Base-by-base conservation (phyloP, 768 basidiomycete genomes). In the Termitomyces sp. region DNA sequence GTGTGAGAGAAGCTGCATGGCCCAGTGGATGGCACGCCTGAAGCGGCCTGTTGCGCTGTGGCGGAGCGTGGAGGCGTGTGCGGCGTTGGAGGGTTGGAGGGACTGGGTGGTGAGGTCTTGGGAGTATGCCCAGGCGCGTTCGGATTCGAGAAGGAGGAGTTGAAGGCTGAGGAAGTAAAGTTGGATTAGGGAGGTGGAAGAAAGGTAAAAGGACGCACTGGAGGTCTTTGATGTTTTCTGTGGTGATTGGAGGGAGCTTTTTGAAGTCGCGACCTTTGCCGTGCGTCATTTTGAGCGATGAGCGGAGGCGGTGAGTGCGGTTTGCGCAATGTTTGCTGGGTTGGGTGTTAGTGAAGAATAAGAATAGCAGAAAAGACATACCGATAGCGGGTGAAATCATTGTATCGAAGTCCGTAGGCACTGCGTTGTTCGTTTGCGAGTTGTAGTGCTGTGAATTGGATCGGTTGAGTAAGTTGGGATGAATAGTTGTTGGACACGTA, bases 211-310 rank as follows among this genome's bases (percentile, higher is more conserved):
- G n/a, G 54, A 11, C 89, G 73, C 70, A 96, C 96, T 95, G 90
- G 75, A 89, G 91, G 65, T 93, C 91, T 71, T 87, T 91, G 64
- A 91, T 80, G 55, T 76, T 82, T n/a, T 91, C 90, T 6, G 82
- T 72, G 20, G 81, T 84, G 54, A 95, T 69, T 5, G 84, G 74
- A 8, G 92, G 85, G 24, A 89, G 71, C 67, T 91, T 92, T 78
- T 94, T 96, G 81, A 93, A 98, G 51, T 94, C 92, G 66, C 88
- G 88, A 24, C 92, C 92, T 70, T 91, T 92, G 35, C 94, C 93
- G 67, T 95, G 92, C 18, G 91, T 92, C 78, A 88, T 84, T 70
- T 91, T 94, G 53, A 95, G 82, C 1, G 86, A 81, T 33, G 91
- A 92, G 64, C 95, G 86, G 44, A 97, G 79, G 53, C 92, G 87